phyloP scores from a whole-genome alignment of 306 rosid genomes.

The Vigna radiata region DNA sequence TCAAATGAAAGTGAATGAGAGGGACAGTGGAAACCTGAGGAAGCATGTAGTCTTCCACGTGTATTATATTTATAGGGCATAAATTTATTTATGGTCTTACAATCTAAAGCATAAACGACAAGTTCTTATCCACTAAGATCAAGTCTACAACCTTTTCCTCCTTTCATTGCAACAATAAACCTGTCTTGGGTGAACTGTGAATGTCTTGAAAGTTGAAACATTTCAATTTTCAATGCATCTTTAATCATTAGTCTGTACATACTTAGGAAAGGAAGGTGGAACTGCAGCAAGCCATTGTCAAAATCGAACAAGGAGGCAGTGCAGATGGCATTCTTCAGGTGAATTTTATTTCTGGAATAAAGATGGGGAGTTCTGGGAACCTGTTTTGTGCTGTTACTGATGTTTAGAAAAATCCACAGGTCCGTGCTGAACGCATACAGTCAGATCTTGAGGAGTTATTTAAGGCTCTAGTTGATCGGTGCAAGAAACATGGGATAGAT shows the following conservation, averaged over 20 bases:
- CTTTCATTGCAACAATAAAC: neutral
- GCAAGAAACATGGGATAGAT: conserved; percentile 86
- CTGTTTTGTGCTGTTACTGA: conserved; percentile 48
- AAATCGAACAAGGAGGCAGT: conserved; percentile 97
- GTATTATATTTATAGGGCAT: too few relatives aligned
- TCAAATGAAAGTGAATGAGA: too few relatives aligned
- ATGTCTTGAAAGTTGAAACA: conserved; percentile 41
- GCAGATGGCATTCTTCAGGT: conserved; percentile 99
- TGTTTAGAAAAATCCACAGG: conserved; percentile 59
- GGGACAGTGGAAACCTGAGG: too few relatives aligned
- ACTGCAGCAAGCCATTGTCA: conserved; percentile 89
- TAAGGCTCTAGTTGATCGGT: conserved; percentile 78
- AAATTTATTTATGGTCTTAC: too few relatives aligned
- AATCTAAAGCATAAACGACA: too few relatives aligned
- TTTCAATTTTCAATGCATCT: conserved; percentile 35
- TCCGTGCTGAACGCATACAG: conserved; percentile 93
- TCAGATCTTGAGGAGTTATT: conserved; percentile 84
- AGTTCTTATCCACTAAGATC: too few relatives aligned
- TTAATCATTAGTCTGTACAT: conserved; percentile 36
- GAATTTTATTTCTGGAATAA: conserved; percentile 33
- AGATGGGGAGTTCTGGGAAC: conserved; percentile 24
- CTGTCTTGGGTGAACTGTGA: conserved; percentile 21
- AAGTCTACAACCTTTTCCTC: neutral
- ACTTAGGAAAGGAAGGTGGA: conserved; percentile 83
- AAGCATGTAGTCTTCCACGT: too few relatives aligned